These are phyloP conservation scores for Ophiostoma piceae DNA, from an alignment of 2,329 filamentous ascomycete species.

Conservation along the genomic window DNA sequence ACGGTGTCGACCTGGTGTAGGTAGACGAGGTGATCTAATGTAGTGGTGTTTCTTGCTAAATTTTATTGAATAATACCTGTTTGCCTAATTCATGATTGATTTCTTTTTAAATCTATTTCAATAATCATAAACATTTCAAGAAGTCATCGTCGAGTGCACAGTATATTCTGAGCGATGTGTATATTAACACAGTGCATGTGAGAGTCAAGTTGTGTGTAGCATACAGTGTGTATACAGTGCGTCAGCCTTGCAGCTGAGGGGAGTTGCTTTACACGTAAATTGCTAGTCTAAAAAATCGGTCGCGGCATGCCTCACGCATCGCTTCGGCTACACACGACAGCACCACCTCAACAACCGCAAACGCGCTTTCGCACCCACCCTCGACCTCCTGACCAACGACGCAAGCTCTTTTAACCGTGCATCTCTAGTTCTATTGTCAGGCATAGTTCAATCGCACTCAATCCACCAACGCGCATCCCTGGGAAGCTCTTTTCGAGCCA, in stretches of 20 bases:
- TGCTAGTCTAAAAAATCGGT: slow-evolving; percentile 17
- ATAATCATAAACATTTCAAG: too few relatives aligned
- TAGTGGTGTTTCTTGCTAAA: background rate
- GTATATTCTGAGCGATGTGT: background rate
- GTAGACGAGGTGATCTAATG: background rate
- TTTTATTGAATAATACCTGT: background rate
- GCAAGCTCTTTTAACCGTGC: background rate
- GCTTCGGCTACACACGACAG: background rate
- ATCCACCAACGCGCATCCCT: background rate
- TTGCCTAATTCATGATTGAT: background rate
- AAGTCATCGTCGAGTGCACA: background rate
- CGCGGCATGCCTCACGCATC: background rate
- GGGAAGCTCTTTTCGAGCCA: background rate
- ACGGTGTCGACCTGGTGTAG: slow-evolving; percentile 27
- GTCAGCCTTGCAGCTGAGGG: slow-evolving; percentile 1
- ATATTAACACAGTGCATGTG: background rate
- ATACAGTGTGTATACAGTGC: slow-evolving; percentile 14
- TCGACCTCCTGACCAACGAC: background rate
- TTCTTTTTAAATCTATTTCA: background rate
- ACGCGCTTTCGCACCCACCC: background rate
- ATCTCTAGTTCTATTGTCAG: background rate
- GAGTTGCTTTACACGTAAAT: background rate
- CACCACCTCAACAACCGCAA: background rate
- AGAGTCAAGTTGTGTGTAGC: too few relatives aligned
- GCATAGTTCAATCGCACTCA: background rate